Base-by-base conservation (phyloP, 345 rosid species). In the Lumnitzera littorea region DNA sequence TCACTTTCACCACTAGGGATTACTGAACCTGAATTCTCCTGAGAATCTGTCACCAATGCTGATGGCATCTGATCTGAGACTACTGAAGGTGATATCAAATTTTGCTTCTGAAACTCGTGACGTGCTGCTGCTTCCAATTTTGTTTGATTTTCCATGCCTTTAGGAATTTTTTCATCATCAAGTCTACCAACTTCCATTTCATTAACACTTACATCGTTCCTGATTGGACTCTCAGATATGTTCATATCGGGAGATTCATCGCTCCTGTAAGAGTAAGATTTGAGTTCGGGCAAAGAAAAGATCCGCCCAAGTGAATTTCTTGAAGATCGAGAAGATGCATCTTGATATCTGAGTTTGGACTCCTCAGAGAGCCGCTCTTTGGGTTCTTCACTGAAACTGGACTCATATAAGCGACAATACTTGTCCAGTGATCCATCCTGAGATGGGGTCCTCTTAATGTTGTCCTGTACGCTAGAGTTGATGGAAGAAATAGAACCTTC, bases 231-330 rank as follows among this genome's bases (percentile, higher is more conserved):
- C 64, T 63, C 67, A 4, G 56, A 17, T 56, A 78, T 31, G 23
- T 69, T 59, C 3, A 72, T 68, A 24, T 69, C 76, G 43, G 75
- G 46, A 50, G 63, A 60, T 14, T 57, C 77, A 15, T 70, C 77
- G 24, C 53, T 17, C 11, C 41, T 57, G 53, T 62, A 58, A 50
- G 36, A 46, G 25, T 62, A 71, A 60, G 70, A 77, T 56, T 72
- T 66, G 50, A 91, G 73, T 46, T 91, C 83, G 50, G 96, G 96
- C 50, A 60, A 83, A 6, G 96, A 91, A 54, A 70, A 67, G 60
- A 86, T 74, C 67, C 96, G 82, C 70, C 69, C 75, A 63, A 88
- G 74, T 55, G 60, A 23, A 56, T 75, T 85, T 23, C 67, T 53
- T 48, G 62, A 53, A 29, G 24, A 60, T 65, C 68, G 63, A 53